A percentile compares a stretch with the other conserved stretches of the same genome.
Conservation (phyloP, 805 yeast genomes). For the Starmera pachycereana region DNA sequence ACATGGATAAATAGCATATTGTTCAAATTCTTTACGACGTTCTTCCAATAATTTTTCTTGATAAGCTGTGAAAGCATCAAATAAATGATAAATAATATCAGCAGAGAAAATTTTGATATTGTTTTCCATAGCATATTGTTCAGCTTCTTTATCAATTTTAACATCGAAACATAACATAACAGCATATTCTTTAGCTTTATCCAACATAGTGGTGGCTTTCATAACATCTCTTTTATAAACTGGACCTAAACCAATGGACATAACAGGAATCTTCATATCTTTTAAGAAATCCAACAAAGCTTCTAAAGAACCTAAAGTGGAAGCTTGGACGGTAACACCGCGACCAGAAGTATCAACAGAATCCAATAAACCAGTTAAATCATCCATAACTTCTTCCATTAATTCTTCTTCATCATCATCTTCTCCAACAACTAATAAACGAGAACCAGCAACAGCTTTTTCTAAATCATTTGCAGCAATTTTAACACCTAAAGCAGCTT, state of each 20-base stretch:
- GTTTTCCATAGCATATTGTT: slow-evolving; percentile 92
- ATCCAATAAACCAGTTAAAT: slow-evolving; percentile 86
- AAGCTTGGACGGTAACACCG: slow-evolving; percentile 98
- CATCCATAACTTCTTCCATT: slow-evolving; percentile 98
- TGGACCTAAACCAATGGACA: slow-evolving; percentile 97
- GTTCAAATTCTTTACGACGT: slow-evolving; percentile 82
- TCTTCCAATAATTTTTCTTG: slow-evolving; percentile 81
- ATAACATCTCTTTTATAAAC: slow-evolving; percentile 96
- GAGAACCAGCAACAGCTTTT: slow-evolving; percentile 98
- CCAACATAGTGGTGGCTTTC: slow-evolving; percentile 95
- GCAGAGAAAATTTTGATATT: slow-evolving; percentile 90
- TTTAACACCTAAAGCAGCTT: slow-evolving; percentile 98
- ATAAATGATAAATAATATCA: slow-evolving; percentile 91
- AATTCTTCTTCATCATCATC: slow-evolving; percentile 97
- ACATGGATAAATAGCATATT: slow-evolving; percentile 89
- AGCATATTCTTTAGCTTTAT: slow-evolving; percentile 89
- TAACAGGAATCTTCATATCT: slow-evolving; percentile 98
- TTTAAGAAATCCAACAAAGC: slow-evolving; percentile 94
- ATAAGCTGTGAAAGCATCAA: slow-evolving; percentile 88
- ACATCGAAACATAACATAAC: slow-evolving; percentile 99
- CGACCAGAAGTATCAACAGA: slow-evolving; percentile 90
- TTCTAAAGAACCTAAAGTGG: slow-evolving; percentile 96
- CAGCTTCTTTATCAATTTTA: slow-evolving; percentile 94
- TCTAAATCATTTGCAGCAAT: slow-evolving; percentile 96
- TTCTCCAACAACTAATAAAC: slow-evolving; percentile 88